Evolutionary conservation across 2,329 filamentous ascomycete genomes (phyloP).

Genomic region (Diaporthe vexans): DNA sequence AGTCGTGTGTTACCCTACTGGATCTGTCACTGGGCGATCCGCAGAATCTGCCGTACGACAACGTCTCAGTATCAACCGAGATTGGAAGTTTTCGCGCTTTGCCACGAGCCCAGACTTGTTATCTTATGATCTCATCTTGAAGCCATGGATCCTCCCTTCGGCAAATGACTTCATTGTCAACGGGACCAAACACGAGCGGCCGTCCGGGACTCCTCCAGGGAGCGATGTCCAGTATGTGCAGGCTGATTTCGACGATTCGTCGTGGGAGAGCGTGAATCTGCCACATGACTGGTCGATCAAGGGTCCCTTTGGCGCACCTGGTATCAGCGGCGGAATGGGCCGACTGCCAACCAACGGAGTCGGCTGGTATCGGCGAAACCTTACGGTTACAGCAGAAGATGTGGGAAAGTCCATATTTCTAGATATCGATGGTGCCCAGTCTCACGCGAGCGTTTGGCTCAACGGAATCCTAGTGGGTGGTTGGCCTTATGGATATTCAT

Average conservation of each 20-base stretch:
- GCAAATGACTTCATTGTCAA: slow-evolving; percentile 23
- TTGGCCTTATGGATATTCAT: slow-evolving; percentile 66
- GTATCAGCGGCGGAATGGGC: slow-evolving; percentile 56
- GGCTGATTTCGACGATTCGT: slow-evolving; percentile 51
- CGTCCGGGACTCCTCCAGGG: slow-evolving; percentile 21
- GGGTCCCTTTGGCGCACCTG: slow-evolving; percentile 57
- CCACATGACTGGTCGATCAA: slow-evolving; percentile 65
- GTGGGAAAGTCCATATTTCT: slow-evolving; percentile 57
- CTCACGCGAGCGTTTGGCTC: slow-evolving; percentile 64
- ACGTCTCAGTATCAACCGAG: not conserved
- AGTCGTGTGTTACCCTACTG: not conserved
- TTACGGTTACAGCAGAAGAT: slow-evolving; percentile 51
- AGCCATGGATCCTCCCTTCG: slow-evolving; percentile 20
- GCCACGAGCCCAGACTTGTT: not conserved
- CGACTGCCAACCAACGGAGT: slow-evolving; percentile 64
- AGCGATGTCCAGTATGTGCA: slow-evolving; percentile 14
- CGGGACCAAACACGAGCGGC: slow-evolving; percentile 13
- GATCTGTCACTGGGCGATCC: no score
- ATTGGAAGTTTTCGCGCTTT: slow-evolving; percentile 13
- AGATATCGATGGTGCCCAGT: slow-evolving; percentile 67
- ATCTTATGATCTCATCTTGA: slow-evolving; percentile 6
- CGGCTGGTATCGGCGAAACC: slow-evolving; percentile 64
- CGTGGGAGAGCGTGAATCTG: slow-evolving; percentile 57
- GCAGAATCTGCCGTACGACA: not conserved
- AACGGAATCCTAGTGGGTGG: slow-evolving; percentile 65